These are phyloP conservation scores for Candida wancherniae DNA, from an alignment of 805 yeast genomes.

Conservation along the genomic window DNA sequence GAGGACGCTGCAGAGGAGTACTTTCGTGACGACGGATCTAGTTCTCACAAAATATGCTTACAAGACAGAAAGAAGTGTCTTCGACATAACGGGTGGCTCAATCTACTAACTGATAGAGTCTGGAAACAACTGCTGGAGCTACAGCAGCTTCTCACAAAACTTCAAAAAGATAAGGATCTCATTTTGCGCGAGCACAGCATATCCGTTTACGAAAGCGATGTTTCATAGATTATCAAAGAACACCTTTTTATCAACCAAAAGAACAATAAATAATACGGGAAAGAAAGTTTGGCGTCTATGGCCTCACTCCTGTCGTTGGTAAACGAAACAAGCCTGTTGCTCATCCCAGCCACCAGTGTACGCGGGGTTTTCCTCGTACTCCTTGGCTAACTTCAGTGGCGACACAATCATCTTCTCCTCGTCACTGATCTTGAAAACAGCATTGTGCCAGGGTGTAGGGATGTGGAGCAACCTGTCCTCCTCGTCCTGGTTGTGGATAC, in stretches of 20 bases:
- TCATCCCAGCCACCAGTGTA: constrained; percentile 19
- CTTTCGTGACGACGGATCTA: constrained; percentile 7
- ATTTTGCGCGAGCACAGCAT: constrained; percentile 36
- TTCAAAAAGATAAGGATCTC: constrained; percentile 23
- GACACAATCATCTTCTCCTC: constrained; percentile 19
- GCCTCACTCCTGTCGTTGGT: constrained; percentile 1
- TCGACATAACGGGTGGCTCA: constrained; percentile 51
- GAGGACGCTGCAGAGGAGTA: constrained; percentile 13
- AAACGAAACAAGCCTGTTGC: constrained; percentile 10
- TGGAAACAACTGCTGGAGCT: constrained; percentile 29
- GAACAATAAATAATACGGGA: neutral
- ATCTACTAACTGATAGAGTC: constrained; percentile 30
- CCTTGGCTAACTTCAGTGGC: constrained; percentile 10
- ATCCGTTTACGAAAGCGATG: constrained; percentile 18
- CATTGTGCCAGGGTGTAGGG: constrained; percentile 66
- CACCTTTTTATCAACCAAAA: neutral
- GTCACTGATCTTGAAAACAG: constrained; percentile 42
- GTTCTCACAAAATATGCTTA: constrained; percentile 35
- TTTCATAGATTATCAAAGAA: neutral
- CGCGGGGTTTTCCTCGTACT: constrained; percentile 8
- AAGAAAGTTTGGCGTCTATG: neutral
- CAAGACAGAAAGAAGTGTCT: constrained; percentile 52
- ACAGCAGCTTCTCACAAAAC: constrained; percentile 26
- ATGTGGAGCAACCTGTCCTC: constrained; percentile 49
- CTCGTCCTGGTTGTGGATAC: constrained; percentile 40